Conservation (phyloP, 495 filamentous ascomycete species). For the Neurospora sp. region DNA sequence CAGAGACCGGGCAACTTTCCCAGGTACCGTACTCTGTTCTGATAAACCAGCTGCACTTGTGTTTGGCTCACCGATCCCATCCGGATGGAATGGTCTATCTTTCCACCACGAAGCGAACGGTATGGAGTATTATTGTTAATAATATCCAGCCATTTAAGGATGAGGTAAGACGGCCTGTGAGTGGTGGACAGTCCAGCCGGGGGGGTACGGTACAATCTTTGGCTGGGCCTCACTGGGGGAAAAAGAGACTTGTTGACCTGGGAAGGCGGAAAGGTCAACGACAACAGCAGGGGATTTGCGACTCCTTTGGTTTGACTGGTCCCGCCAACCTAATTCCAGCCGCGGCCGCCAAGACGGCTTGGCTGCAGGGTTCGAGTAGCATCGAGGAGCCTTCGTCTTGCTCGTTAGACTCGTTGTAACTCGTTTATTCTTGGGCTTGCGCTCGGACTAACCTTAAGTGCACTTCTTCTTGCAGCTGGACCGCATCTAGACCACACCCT, state of each 20-base stretch:
- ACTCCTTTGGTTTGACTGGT: neutral
- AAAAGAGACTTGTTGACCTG: slow-evolving; percentile 5
- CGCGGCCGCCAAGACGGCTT: slow-evolving; percentile 12
- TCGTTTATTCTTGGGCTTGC: neutral
- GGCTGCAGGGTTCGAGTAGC: slow-evolving; percentile 4
- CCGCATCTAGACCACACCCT: neutral
- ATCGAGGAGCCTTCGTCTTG: slow-evolving; percentile 4
- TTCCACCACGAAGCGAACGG: slow-evolving; percentile 3
- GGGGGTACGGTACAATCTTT: neutral
- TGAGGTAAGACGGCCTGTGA: neutral
- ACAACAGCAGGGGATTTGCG: neutral
- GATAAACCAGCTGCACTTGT: neutral
- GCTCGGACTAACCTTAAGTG: neutral
- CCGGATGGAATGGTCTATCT: neutral
- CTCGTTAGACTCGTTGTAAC: neutral
- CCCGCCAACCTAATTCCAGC: slow-evolving; percentile 13
- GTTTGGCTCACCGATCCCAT: neutral
- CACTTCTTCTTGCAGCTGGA: slow-evolving; percentile 2
- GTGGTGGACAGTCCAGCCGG: neutral
- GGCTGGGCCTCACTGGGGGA: slow-evolving; percentile 2
- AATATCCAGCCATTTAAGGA: slow-evolving; percentile 5
- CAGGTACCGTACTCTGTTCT: neutral
- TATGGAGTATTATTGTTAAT: neutral
- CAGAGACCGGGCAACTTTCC: neutral
- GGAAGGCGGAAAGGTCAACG: neutral